Percentiles rank a stretch among this genome's conserved stretches.
These are phyloP conservation scores for Aureoboletus auriporus DNA, from an alignment of 768 basidiomycete genomes.

Conservation along the genomic window DNA sequence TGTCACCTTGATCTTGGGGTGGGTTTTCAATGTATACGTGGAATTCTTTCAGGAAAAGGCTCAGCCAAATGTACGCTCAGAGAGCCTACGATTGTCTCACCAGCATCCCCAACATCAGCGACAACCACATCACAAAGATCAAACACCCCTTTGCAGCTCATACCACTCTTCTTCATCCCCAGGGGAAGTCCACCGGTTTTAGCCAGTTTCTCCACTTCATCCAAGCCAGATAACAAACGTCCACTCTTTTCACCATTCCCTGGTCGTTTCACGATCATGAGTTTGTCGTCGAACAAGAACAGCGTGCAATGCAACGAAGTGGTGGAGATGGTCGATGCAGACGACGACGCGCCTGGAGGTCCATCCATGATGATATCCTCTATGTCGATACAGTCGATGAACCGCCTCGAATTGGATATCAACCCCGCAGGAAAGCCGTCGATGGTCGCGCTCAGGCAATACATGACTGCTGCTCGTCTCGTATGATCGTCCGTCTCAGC, in stretches of 20 bases:
- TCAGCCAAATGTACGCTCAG: conserved; percentile 5
- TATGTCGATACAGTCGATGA: conserved; percentile 90
- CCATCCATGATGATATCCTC: conserved; percentile 69
- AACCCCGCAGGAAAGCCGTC: conserved; percentile 89
- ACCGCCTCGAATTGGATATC: conserved; percentile 84
- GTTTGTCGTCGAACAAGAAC: conserved; percentile 91
- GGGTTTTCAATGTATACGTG: conserved; percentile 82
- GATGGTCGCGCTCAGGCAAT: conserved; percentile 77
- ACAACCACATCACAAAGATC: conserved; percentile 82
- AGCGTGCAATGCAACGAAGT: conserved; percentile 77
- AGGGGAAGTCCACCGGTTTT: conserved; percentile 59
- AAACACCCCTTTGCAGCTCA: conserved; percentile 81
- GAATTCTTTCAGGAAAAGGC: conserved; percentile 53
- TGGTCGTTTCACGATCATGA: conserved; percentile 86
- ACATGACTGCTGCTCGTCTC: conserved; percentile 83
- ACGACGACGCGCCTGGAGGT: conserved; percentile 37
- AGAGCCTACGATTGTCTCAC: conserved; percentile 40
- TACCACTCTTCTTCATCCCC: conserved; percentile 71
- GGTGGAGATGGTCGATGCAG: conserved; percentile 36
- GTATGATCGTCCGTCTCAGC: conserved; percentile 93
- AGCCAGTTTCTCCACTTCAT: conserved; percentile 70
- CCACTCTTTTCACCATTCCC: conserved; percentile 74
- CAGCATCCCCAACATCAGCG: conserved; percentile 81
- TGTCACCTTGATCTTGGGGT: conserved; percentile 76
- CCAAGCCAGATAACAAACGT: conserved; percentile 66